Evolutionary conservation across 208 protist species (phyloP).

Genomic region (Novymonas esmeraldas): DNA sequence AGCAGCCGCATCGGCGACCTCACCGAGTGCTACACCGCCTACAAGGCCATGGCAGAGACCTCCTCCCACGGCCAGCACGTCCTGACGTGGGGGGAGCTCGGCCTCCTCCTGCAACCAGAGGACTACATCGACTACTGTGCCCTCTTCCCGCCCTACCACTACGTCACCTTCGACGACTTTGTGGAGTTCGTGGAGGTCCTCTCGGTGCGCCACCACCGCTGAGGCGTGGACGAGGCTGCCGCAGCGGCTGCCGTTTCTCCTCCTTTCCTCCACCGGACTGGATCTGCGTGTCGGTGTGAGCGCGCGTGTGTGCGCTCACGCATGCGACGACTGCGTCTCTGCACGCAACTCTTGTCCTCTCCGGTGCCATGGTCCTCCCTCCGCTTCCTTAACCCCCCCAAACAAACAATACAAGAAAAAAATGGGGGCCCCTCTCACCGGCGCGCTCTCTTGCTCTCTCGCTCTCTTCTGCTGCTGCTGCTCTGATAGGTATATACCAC

Average conservation of each 20-base stretch:
- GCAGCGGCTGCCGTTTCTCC: neutral
- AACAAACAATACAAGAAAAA: too few relatives aligned
- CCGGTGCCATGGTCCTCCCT: too few relatives aligned
- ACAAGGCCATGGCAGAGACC: constrained; percentile 24
- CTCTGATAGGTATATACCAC: too few relatives aligned
- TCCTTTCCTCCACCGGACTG: neutral
- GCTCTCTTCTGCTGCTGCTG: too few relatives aligned
- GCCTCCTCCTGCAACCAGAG: constrained; percentile 30
- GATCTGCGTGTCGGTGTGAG: too few relatives aligned
- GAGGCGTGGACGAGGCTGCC: too few relatives aligned
- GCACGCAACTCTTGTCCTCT: too few relatives aligned
- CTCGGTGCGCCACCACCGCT: constrained; percentile 28
- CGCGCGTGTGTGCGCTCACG: too few relatives aligned
- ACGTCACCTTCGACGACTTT: constrained; percentile 29
- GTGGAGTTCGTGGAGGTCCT: constrained; percentile 37
- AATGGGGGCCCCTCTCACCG: too few relatives aligned
- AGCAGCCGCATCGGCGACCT: constrained; percentile 24
- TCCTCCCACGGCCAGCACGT: constrained; percentile 21
- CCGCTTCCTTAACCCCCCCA: too few relatives aligned
- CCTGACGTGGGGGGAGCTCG: constrained; percentile 30
- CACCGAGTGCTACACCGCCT: constrained; percentile 11
- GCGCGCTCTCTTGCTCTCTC: too few relatives aligned
- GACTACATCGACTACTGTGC: constrained; percentile 35
- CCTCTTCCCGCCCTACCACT: constrained; percentile 28
- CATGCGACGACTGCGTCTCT: too few relatives aligned